Percentiles rank a stretch among this genome's conserved stretches.
Evolutionary conservation across 139 green algal genomes (phyloP).

Genomic region (Zygnema circumcarinatum): DNA sequence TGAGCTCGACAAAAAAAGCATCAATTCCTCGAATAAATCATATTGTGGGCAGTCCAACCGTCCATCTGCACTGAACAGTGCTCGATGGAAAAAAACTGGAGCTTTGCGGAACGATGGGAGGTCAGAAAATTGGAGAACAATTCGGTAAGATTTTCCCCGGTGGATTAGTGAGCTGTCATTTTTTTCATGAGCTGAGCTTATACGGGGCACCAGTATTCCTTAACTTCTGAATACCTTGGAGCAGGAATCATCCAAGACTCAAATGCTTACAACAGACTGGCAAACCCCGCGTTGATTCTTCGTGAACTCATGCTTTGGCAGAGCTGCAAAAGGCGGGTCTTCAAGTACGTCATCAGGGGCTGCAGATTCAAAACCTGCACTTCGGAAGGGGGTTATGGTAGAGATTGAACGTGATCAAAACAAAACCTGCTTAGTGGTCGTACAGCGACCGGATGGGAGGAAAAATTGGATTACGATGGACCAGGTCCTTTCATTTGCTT

Average conservation of each 20-base stretch:
- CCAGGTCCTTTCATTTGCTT: constrained; percentile 11
- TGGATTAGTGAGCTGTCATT: too few species aligned
- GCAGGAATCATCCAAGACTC: too few species aligned
- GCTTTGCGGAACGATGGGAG: not conserved
- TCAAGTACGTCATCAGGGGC: not conserved
- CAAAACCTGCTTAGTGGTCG: constrained; percentile 5
- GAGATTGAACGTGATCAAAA: constrained; percentile 75
- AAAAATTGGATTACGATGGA: constrained; percentile 52
- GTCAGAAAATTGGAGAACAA: too few species aligned
- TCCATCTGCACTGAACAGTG: too few species aligned
- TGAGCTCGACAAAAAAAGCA: too few species aligned
- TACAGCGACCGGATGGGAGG: constrained; percentile 37
- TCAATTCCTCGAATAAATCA: too few species aligned
- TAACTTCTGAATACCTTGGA: too few species aligned
- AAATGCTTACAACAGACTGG: too few species aligned
- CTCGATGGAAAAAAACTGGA: not conserved
- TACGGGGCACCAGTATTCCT: too few species aligned
- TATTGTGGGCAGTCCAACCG: too few species aligned
- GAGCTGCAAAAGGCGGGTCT: not conserved
- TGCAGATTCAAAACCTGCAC: not conserved
- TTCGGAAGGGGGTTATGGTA: constrained; percentile 60
- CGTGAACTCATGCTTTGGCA: not conserved
- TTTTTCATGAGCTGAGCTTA: too few species aligned
- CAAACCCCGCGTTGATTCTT: not conserved
- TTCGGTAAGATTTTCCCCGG: too few species aligned